phyloP scores from a whole-genome alignment of 164 flowering plant species.

The Berberis vulgaris region DNA sequence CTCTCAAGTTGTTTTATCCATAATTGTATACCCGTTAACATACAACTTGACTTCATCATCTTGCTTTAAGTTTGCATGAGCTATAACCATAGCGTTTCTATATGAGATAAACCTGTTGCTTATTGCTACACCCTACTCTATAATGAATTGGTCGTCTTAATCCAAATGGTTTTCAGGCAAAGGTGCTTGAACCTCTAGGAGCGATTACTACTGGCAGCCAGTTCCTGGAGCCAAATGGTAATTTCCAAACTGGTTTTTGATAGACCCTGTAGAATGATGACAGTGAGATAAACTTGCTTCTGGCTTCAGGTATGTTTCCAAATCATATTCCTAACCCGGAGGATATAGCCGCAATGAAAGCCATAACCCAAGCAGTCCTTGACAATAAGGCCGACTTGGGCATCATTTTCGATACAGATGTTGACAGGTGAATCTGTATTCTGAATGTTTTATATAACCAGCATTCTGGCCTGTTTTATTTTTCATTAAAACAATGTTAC shows the following conservation, averaged over 20 bases:
- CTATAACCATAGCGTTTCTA: too few relatives aligned
- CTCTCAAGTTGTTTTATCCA: too few relatives aligned
- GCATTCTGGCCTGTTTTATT: background rate
- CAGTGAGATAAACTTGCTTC: background rate
- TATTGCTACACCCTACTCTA: too few relatives aligned
- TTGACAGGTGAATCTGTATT: constrained; percentile 58
- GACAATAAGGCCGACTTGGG: constrained; percentile 90
- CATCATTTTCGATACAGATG: constrained; percentile 97
- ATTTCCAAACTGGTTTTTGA: constrained; percentile 5
- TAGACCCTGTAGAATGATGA: background rate
- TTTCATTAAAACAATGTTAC: constrained; percentile 2
- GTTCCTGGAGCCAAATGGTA: constrained; percentile 97
- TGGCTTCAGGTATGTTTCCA: constrained; percentile 69
- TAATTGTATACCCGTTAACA: too few relatives aligned
- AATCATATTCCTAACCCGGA: constrained; percentile 99
- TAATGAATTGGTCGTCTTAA: background rate
- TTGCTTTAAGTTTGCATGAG: too few relatives aligned
- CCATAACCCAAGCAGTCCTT: constrained; percentile 86
- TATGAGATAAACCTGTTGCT: too few relatives aligned
- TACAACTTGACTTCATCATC: too few relatives aligned
- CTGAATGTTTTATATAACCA: background rate
- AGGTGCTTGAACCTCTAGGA: constrained; percentile 93
- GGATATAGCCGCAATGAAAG: constrained; percentile 91
- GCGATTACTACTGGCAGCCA: constrained; percentile 90
- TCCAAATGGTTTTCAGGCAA: constrained; percentile 41